Percentiles rank a stretch among this genome's conserved stretches.
Evolutionary conservation across 2,329 filamentous ascomycete species (phyloP).

Genomic region (Fusarium sp.): DNA sequence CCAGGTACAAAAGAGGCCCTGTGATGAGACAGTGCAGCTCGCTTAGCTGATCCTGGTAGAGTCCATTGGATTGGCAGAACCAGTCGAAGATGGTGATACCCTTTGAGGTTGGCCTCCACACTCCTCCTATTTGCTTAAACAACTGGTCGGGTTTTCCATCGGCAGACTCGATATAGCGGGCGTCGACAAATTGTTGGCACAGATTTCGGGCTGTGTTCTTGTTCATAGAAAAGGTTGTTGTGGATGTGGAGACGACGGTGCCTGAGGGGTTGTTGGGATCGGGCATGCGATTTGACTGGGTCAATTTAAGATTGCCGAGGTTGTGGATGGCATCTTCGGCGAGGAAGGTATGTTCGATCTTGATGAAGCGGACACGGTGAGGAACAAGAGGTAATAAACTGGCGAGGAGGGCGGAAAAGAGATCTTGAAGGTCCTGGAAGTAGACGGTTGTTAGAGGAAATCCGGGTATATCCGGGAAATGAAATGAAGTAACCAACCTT

Average conservation of each 20-base stretch:
- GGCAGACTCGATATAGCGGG: conserved; percentile 91
- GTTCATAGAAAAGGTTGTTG: conserved; percentile 98
- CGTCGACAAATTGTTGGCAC: conserved; percentile 93
- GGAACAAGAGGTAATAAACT: conserved; percentile 84
- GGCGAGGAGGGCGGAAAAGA: conserved; percentile 95
- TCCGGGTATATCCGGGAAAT: conserved; percentile 10
- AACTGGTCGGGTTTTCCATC: conserved; percentile 84
- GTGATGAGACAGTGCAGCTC: conserved; percentile 83
- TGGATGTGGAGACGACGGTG: conserved; percentile 97
- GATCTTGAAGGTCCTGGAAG: conserved; percentile 89
- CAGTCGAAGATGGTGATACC: conserved; percentile 90
- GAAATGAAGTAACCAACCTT: conserved; percentile 70
- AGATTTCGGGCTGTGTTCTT: conserved; percentile 97
- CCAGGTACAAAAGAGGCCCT: conserved; percentile 87
- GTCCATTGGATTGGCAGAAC: conserved; percentile 94
- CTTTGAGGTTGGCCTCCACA: conserved; percentile 97
- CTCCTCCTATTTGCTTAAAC: conserved; percentile 85
- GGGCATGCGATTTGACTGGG: conserved; percentile 98
- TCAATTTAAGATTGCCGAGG: conserved; percentile 95
- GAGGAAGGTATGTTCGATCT: conserved; percentile 92
- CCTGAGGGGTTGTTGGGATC: conserved; percentile 94
- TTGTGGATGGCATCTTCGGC: conserved; percentile 99
- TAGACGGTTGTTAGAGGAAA: conserved; percentile 9
- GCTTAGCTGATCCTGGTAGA: conserved; percentile 89
- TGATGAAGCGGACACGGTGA: conserved; percentile 89